Percentiles rank a stretch among this genome's conserved stretches.
Conservation (phyloP, 2,329 filamentous ascomycete genomes). For the Exophiala phaeomuriformis region DNA sequence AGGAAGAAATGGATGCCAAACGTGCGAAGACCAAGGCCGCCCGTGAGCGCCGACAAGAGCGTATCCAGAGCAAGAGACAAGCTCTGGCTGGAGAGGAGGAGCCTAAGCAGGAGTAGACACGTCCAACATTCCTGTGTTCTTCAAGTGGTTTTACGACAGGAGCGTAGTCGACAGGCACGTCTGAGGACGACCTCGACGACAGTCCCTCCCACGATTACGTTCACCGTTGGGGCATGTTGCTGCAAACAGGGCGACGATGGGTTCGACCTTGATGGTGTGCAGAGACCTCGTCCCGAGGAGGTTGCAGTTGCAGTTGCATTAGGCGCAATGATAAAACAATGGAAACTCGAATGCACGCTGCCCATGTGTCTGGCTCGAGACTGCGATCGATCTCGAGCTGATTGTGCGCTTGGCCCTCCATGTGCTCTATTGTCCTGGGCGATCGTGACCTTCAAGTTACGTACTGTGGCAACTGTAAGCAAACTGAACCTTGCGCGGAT, state of each 20-base stretch:
- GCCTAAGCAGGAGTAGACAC: conserved; percentile 23
- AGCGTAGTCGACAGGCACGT: conserved; percentile 3
- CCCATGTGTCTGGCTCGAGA: neutral
- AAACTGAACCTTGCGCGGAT: neutral
- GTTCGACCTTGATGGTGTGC: conserved; percentile 6
- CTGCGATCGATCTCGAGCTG: neutral
- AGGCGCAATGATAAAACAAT: conserved; percentile 16
- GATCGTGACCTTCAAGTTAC: neutral
- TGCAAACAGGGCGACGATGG: neutral
- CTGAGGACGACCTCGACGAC: conserved; percentile 1
- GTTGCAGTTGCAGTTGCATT: conserved; percentile 6
- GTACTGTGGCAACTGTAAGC: neutral
- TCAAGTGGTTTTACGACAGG: conserved; percentile 1
- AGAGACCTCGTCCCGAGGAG: conserved; percentile 7
- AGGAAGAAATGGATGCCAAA: conserved; percentile 99
- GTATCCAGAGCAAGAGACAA: conserved; percentile 81
- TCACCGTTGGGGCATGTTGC: conserved; percentile 2
- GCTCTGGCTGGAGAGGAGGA: conserved; percentile 67
- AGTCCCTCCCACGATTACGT: neutral
- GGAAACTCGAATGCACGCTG: neutral
- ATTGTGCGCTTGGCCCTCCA: no score
- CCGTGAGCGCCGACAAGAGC: conserved; percentile 95
- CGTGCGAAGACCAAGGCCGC: conserved; percentile 99
- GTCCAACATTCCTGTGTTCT: neutral
- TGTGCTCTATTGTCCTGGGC: neutral